Conservation (phyloP, 441 rosid genomes). For the Viola pubescens region DNA sequence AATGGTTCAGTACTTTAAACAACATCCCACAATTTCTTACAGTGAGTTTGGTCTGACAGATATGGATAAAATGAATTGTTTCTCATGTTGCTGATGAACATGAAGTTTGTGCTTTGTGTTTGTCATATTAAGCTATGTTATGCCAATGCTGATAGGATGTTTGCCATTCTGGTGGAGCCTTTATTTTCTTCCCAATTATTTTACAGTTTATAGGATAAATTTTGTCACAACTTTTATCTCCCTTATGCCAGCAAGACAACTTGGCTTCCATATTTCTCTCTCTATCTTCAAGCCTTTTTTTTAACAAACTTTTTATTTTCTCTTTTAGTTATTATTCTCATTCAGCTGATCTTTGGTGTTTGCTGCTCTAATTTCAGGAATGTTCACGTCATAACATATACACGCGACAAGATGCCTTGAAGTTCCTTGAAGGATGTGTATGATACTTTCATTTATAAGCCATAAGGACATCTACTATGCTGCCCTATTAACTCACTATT, state of each 20-base stretch:
- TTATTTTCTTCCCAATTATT: background rate
- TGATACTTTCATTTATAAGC: slow-evolving; percentile 8
- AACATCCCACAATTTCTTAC: too few species aligned
- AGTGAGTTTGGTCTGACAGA: too few species aligned
- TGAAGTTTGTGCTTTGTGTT: background rate
- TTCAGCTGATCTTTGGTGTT: slow-evolving; percentile 2
- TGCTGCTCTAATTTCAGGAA: slow-evolving; percentile 50
- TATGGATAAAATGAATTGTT: too few species aligned
- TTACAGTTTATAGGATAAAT: background rate
- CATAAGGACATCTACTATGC: background rate
- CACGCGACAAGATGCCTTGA: slow-evolving; percentile 66
- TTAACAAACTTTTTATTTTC: background rate
- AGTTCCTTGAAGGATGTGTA: slow-evolving; percentile 74
- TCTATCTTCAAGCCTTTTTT: background rate
- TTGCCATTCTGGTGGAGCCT: too few species aligned
- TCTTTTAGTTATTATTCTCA: slow-evolving; percentile 14
- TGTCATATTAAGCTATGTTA: background rate
- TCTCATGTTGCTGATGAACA: background rate
- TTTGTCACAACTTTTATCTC: background rate
- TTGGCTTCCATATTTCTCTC: background rate
- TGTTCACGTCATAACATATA: slow-evolving; percentile 49
- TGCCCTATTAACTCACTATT: too few species aligned
- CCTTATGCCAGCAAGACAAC: background rate
- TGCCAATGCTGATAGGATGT: too few species aligned
- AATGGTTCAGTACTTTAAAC: too few species aligned